These are phyloP conservation scores for Fraxinus sp. DNA, from an alignment of 305 asterid genomes.

Conservation along the genomic window DNA sequence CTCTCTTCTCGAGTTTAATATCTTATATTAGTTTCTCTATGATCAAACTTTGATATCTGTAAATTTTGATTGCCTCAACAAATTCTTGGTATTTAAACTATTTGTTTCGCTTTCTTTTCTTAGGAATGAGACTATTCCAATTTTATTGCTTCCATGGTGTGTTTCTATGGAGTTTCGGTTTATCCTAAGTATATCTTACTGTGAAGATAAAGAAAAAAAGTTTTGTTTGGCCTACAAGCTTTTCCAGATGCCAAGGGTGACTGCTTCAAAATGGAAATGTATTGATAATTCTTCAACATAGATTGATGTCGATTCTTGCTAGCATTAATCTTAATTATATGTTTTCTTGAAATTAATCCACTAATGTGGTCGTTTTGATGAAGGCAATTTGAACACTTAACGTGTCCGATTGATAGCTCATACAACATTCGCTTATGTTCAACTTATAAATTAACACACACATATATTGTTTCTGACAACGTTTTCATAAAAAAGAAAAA, in stretches of 20 bases:
- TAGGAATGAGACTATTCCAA: constrained; percentile 40
- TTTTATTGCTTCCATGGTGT: constrained; percentile 39
- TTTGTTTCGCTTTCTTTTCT: constrained; percentile 27
- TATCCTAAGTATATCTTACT: not conserved
- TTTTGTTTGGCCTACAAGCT: not conserved
- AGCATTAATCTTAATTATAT: not conserved
- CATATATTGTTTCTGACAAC: not conserved
- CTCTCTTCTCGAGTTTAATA: not conserved
- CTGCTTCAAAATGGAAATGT: not conserved
- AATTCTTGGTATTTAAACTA: not conserved
- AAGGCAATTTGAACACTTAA: not conserved
- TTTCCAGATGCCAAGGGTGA: not conserved
- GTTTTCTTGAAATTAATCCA: not conserved
- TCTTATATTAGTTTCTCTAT: not conserved
- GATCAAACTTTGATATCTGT: not conserved
- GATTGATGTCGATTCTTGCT: not conserved
- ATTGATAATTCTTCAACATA: not conserved
- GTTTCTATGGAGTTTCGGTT: constrained; percentile 7
- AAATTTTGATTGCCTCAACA: not conserved
- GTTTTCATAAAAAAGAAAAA: not conserved
- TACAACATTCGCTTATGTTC: not conserved
- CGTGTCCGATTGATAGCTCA: not conserved
- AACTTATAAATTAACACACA: too few species aligned
- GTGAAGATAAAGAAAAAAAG: not conserved
- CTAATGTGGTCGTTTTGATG: not conserved